These are phyloP conservation scores for Phytopythium helicoides DNA, from an alignment of 352 stramenopile genomes.

Conservation along the genomic window DNA sequence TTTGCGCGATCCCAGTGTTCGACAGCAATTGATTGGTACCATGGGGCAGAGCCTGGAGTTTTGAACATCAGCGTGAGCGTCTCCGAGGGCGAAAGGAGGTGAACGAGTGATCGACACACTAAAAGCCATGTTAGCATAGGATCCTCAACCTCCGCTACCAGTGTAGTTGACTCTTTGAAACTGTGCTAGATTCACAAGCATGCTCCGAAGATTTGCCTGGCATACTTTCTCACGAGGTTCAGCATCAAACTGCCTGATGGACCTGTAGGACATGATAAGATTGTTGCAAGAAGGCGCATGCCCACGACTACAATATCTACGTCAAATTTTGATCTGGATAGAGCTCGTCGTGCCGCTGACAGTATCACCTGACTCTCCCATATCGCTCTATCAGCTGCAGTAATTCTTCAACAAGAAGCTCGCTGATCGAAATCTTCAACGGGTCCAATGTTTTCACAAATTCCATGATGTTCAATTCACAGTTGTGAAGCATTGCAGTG, in stretches of 20 bases:
- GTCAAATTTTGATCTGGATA: too few relatives aligned
- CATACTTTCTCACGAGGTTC: constrained; percentile 13
- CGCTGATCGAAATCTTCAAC: background rate
- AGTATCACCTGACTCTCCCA: too few relatives aligned
- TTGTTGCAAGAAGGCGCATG: constrained; percentile 1
- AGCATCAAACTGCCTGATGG: background rate
- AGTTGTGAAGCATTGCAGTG: constrained; percentile 21
- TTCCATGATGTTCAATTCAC: constrained; percentile 30
- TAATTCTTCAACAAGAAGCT: constrained; percentile 18
- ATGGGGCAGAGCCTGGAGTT: background rate
- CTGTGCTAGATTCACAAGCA: constrained; percentile 14
- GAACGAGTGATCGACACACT: constrained; percentile 5
- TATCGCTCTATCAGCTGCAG: constrained; percentile 20
- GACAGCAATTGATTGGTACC: constrained; percentile 17
- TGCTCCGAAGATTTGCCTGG: constrained; percentile 7
- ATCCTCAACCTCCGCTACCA: background rate
- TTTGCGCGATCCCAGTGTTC: constrained; percentile 10
- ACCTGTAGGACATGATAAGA: background rate
- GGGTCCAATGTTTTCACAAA: background rate
- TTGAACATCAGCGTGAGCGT: background rate
- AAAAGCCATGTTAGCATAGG: constrained; percentile 18
- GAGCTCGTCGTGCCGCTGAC: too few relatives aligned
- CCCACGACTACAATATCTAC: constrained; percentile 13
- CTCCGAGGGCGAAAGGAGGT: constrained; percentile 5
- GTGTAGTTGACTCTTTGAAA: constrained; percentile 4